phyloP scores from a whole-genome alignment of 495 filamentous ascomycete genomes.

The Jackrogersella multiformis region DNA sequence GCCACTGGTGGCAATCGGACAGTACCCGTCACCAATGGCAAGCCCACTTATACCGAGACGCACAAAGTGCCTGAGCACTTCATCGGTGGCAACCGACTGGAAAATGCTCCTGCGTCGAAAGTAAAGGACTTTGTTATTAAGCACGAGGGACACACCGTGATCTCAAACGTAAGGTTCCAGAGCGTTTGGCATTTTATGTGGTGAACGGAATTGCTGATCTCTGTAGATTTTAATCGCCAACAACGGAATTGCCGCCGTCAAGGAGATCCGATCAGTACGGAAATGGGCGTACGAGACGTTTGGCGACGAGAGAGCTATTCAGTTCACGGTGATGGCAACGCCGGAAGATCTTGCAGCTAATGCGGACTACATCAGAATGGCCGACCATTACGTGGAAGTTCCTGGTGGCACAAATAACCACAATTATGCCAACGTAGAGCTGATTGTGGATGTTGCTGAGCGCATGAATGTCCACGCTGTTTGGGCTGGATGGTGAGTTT shows the following conservation, averaged over 20 bases:
- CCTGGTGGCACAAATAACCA: conserved; percentile 99
- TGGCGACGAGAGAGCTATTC: conserved; percentile 96
- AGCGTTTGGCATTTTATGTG: neutral
- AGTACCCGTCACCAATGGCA: conserved; percentile 60
- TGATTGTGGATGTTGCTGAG: conserved; percentile 99
- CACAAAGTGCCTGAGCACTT: conserved; percentile 88
- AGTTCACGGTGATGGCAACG: conserved; percentile 99
- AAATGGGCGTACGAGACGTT: conserved; percentile 99
- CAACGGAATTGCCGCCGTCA: conserved; percentile 99
- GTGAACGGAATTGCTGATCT: conserved; percentile 8
- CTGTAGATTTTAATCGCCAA: conserved; percentile 95
- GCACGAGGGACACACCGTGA: conserved; percentile 95
- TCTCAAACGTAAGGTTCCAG: conserved; percentile 79
- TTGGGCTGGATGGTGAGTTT: conserved; percentile 95
- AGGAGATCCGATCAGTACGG: conserved; percentile 96
- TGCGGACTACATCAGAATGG: conserved; percentile 99
- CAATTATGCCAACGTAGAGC: conserved; percentile 99
- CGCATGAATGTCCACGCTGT: conserved; percentile 98
- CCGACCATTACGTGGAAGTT: conserved; percentile 98
- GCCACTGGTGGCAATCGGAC: conserved; percentile 47
- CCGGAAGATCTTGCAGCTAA: conserved; percentile 98
- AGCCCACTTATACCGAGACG: conserved; percentile 73
- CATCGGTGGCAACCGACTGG: conserved; percentile 90
- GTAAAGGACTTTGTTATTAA: conserved; percentile 94
- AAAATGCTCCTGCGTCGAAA: conserved; percentile 75